These are phyloP conservation scores for Stromatinia cepivora DNA, from an alignment of 2,329 filamentous ascomycete genomes.

Conservation along the genomic window DNA sequence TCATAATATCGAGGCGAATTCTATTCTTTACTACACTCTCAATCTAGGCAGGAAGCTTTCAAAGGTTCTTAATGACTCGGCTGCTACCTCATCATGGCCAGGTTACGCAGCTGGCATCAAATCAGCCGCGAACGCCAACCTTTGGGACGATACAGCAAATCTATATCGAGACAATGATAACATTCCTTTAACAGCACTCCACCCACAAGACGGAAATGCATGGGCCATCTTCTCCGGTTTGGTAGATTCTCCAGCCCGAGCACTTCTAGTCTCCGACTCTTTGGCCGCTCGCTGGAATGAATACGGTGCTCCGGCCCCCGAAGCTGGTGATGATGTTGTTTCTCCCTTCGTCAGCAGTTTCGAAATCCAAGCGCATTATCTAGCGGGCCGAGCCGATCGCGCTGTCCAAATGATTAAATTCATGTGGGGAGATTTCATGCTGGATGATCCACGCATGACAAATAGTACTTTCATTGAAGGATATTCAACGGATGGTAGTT, in stretches of 20 bases:
- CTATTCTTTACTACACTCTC: slow-evolving; percentile 36
- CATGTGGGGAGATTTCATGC: slow-evolving; percentile 60
- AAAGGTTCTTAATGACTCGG: slow-evolving; percentile 43
- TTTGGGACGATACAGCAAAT: slow-evolving; percentile 30
- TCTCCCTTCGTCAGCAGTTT: slow-evolving; percentile 59
- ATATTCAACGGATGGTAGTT: slow-evolving; percentile 53
- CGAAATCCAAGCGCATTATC: slow-evolving; percentile 59
- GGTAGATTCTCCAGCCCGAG: slow-evolving; percentile 29
- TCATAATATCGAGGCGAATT: slow-evolving; percentile 39
- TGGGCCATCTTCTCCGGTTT: slow-evolving; percentile 48
- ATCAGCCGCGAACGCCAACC: slow-evolving; percentile 25
- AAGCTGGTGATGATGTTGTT: slow-evolving; percentile 55
- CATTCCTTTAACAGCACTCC: slow-evolving; percentile 53
- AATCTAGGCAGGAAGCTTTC: slow-evolving; percentile 47
- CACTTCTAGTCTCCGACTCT: slow-evolving; percentile 43
- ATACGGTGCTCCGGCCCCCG: slow-evolving; percentile 56
- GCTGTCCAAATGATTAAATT: slow-evolving; percentile 57
- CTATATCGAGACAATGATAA: slow-evolving; percentile 44
- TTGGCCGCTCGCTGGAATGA: slow-evolving; percentile 48
- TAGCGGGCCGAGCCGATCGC: slow-evolving; percentile 48
- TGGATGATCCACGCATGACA: slow-evolving; percentile 57
- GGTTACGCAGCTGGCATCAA: slow-evolving; percentile 7
- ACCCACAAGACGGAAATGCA: slow-evolving; percentile 61
- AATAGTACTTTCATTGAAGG: slow-evolving; percentile 60
- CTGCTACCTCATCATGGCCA: background rate